Conservation (phyloP, 148 eudicot species). For the Amaranthus hypochondriacus region DNA sequence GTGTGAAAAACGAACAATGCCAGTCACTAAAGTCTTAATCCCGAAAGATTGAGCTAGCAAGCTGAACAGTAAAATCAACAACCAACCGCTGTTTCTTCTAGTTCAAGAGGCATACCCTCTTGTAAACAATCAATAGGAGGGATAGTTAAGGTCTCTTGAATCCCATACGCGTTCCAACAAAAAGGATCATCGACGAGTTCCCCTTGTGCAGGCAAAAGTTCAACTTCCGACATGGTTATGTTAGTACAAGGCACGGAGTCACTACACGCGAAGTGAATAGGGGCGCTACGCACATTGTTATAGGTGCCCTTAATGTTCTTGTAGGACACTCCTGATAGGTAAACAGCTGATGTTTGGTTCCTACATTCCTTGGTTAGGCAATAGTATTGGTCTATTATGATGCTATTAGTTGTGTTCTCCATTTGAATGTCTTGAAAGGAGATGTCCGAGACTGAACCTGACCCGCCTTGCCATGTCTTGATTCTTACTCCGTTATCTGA, state of each 20-base stretch:
- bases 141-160: slow-evolving; percentile 72
- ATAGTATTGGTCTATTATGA: slow-evolving; percentile 85
- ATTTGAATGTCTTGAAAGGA: slow-evolving; percentile 72
- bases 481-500: slow-evolving; percentile 90
- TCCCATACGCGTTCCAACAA: slow-evolving; percentile 94
- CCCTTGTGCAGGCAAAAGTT: slow-evolving; percentile 72
- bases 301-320: slow-evolving; percentile 90
- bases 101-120: slow-evolving; percentile 64
- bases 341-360: slow-evolving; percentile 82
- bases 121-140: slow-evolving; percentile 88
- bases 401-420: slow-evolving; percentile 83
- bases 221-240: slow-evolving; percentile 91
- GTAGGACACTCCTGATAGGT: slow-evolving; percentile 65
- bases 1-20: neutral
- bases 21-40: too few relatives aligned
- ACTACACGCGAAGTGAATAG: slow-evolving; percentile 96
- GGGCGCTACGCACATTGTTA: slow-evolving; percentile 71
- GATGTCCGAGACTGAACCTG: slow-evolving; percentile 70
- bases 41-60: neutral
- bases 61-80: slow-evolving; percentile 23
- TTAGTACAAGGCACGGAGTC: slow-evolving; percentile 88
- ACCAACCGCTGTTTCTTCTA: slow-evolving; percentile 35
- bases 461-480: slow-evolving; percentile 99
- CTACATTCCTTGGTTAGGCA: slow-evolving; percentile 67
- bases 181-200: slow-evolving; percentile 82